A percentile compares a stretch with the other conserved stretches of the same genome.
These are phyloP conservation scores for Xylariaceae sp. DNA, from an alignment of 2,329 filamentous ascomycete genomes.

Conservation along the genomic window DNA sequence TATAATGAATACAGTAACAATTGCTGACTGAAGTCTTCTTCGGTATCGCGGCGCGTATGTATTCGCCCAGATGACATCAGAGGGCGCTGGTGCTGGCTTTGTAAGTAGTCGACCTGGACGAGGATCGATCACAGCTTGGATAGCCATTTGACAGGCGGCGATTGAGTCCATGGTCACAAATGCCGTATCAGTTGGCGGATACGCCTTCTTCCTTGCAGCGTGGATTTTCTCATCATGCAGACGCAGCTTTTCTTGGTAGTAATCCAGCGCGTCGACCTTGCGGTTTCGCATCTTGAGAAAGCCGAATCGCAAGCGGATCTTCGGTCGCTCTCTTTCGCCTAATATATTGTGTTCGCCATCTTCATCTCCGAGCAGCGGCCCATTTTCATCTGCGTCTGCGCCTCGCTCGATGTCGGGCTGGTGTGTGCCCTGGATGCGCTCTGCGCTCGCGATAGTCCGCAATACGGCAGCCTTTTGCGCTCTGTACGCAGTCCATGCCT, in stretches of 20 bases:
- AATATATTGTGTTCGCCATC: constrained; percentile 37
- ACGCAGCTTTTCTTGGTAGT: constrained; percentile 83
- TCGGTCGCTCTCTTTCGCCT: constrained; percentile 55
- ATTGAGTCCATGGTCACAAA: constrained; percentile 98
- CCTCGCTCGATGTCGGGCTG: constrained; percentile 11
- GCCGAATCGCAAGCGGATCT: constrained; percentile 73
- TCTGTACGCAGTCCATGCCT: constrained; percentile 76
- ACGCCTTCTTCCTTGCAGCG: constrained; percentile 68
- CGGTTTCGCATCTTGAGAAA: constrained; percentile 66
- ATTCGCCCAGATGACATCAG: constrained; percentile 93
- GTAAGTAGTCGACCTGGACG: constrained; percentile 81
- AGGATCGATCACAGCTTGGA: constrained; percentile 90
- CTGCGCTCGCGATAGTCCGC: constrained; percentile 7
- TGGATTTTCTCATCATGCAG: constrained; percentile 72
- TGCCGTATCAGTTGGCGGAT: constrained; percentile 74
- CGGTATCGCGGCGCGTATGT: constrained; percentile 75
- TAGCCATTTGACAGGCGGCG: constrained; percentile 88
- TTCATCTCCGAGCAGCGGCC: constrained; percentile 52
- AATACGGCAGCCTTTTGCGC: constrained; percentile 46
- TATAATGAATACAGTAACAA: constrained; percentile 76
- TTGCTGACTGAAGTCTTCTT: constrained; percentile 76
- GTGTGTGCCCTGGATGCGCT: constrained; percentile 5
- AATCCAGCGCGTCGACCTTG: constrained; percentile 85
- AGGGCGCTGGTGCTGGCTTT: constrained; percentile 79
- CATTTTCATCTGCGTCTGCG: constrained; percentile 34